Evolutionary conservation across 768 basidiomycete genomes (phyloP), one percentile per base, ranked within the genome.

Genomic region (Lyophyllum shimeji): DNA sequence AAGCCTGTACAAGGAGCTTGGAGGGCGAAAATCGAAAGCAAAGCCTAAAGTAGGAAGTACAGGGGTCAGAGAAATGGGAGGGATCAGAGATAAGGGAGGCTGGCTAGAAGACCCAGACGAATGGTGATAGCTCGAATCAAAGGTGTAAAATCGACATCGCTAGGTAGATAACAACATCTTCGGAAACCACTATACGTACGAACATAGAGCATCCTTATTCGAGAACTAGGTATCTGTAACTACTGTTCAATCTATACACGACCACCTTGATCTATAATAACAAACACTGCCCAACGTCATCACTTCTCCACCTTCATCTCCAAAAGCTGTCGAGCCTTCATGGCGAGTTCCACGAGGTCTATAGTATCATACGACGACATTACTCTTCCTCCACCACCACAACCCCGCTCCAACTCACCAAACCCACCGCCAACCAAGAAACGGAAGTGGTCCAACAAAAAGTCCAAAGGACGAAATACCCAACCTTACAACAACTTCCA

Each of bases 1-100:
- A 39, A 89, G 89, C 63, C 86, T 89, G 80, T 97, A 96, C 75
- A 95, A 95, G 73, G 89, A 91, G 53, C 74, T 95, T 9, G 89
- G 89, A 18, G 94, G 94, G 15, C 80, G 94, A 59, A 97, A 95
- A 72, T 76, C 85, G 2, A 82, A 81, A 65, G 73, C 68, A 15
- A 97, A 96, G 74, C 76, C 78, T 37, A 93, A 91, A 70, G 74
- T 91, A 40, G 90, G 89, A 6, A 82, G 82, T 55, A 66, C 78
- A 1, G 81, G 81, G 7, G 69, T 76, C 50, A 82, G 90, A 67
- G 93, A 95, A 66, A 88, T 81, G 65, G 91, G 90, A 11, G 92
- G 93, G 7, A 70, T 76, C 50, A 82, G 90, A 67, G 93, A 95
- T 66, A 88, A 82, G 65, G 91, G 90, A 11, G 92, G 93, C 29